A percentile compares a stretch with the other conserved stretches of the same genome.
These are phyloP conservation scores for Talaromyces proteolyticus DNA, from an alignment of 495 filamentous ascomycete species.

Conservation along the genomic window DNA sequence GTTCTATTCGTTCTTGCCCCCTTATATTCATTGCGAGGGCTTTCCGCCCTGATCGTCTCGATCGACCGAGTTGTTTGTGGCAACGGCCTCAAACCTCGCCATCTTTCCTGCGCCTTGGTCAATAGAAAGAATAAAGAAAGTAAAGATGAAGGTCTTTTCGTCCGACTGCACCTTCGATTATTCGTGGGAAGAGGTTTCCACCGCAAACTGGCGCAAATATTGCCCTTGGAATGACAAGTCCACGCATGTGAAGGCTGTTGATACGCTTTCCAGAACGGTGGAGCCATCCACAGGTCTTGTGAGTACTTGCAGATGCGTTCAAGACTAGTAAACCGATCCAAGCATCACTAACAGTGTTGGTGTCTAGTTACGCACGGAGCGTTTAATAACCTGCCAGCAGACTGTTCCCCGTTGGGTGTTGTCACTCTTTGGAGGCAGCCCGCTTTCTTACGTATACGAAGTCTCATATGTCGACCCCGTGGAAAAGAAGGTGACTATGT, in stretches of 20 bases:
- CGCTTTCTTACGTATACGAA: conserved; percentile 84
- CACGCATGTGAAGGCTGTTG: conserved; percentile 89
- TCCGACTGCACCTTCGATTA: conserved; percentile 87
- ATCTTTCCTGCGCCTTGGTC: too few relatives aligned
- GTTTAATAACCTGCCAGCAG: conserved; percentile 92
- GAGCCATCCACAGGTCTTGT: conserved; percentile 80
- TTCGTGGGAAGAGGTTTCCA: conserved; percentile 97
- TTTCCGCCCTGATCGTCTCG: too few relatives aligned
- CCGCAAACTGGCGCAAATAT: conserved; percentile 99
- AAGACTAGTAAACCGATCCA: background rate
- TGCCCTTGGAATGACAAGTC: conserved; percentile 97
- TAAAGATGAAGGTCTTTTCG: conserved; percentile 87
- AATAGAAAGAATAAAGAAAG: conserved; percentile 9
- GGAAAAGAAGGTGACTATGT: conserved; percentile 85
- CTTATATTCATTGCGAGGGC: too few relatives aligned
- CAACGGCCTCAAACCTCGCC: too few relatives aligned
- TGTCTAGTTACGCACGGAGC: conserved; percentile 79
- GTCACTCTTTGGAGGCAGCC: conserved; percentile 64
- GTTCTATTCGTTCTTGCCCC: too few relatives aligned
- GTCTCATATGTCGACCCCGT: conserved; percentile 85
- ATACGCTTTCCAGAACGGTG: conserved; percentile 78
- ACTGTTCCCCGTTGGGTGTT: conserved; percentile 81
- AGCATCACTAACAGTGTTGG: background rate
- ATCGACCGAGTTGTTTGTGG: too few relatives aligned
- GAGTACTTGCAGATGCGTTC: conserved; percentile 24